Evolutionary conservation across 345 rosid genomes (phyloP).

Genomic region (Excoecaria cochinchinensis): DNA sequence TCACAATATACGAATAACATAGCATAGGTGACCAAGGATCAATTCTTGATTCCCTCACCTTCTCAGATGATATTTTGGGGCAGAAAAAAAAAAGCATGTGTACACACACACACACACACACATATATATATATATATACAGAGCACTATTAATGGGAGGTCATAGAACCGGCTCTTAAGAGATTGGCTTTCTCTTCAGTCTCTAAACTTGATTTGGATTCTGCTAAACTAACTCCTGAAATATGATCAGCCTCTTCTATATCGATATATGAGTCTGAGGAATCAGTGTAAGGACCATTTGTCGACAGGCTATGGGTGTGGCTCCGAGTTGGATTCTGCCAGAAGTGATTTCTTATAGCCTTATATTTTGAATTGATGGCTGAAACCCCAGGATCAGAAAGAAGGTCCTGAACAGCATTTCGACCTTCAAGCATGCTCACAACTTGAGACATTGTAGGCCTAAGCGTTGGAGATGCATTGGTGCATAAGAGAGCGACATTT

Average conservation of each 20-base stretch:
- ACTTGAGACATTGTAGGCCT: constrained; percentile 91
- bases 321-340: constrained; percentile 72
- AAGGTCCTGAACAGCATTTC: constrained; percentile 64
- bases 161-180: neutral
- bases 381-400: constrained; percentile 72
- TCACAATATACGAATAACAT: no score
- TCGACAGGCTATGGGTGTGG: constrained; percentile 50
- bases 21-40: neutral
- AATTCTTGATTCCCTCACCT: neutral
- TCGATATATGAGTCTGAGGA: constrained; percentile 12
- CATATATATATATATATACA: neutral
- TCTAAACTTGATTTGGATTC: neutral
- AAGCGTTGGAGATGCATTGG: constrained; percentile 77
- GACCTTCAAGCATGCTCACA: constrained; percentile 78
- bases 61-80: neutral
- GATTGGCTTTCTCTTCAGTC: neutral
- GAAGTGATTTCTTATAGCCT: constrained; percentile 70
- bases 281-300: constrained; percentile 30
- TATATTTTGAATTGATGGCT: constrained; percentile 55
- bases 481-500: constrained; percentile 74
- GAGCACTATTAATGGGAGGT: neutral
- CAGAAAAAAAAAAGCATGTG: neutral
- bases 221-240: neutral
- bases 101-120: no score
- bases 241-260: neutral